Base-by-base conservation (phyloP, 2,329 filamentous ascomycete species). In the Escovopsis sp. region DNA sequence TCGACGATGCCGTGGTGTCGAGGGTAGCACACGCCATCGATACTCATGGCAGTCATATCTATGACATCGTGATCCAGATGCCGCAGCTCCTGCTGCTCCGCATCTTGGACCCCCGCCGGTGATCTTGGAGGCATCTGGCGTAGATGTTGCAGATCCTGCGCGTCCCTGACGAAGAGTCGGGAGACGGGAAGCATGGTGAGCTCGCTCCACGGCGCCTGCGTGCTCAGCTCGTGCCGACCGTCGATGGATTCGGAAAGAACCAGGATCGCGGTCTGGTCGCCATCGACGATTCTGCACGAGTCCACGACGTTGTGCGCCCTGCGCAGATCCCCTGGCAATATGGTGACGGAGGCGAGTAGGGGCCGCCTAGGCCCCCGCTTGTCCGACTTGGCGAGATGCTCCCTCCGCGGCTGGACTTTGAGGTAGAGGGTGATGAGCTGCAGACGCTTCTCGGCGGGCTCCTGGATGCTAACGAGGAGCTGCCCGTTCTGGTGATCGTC, bases 201-300 rank as follows among this genome's bases (percentile, higher is more conserved):
- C 35, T 70, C 68, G 38, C 77, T 76, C 81, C 81, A 87, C 1
- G 79, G 80, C 5, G 79, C 79, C 53, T 86, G 80, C 9, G 83
- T 60, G 43, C 76, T 82, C 13, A 88, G 56, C 47, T 80, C 73
- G 32, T 72, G 69, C 21, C 68, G 66, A 2, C 78, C 77, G 43
- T 73, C 63, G 34, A 68, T 66, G 17, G 73, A 71, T 45, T 78
- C 71, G 3, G 76, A 79, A 12, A 88, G 58, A 18, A 82, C 73
- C 3, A 86, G 58, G 35, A 87, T 78, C 43, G 76, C 74, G 23
- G 76, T 73, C 36, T 79, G 63, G 18, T 67, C 62, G 2, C 76
- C 76, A 51, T 87, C 80, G 4, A 66, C 62, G 30, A 87, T 54
- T 46, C 75, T 80, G 54, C 78, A 83, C 6, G 78, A 80, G 55